Base-by-base conservation (phyloP, 2,329 filamentous ascomycete genomes). In the Gliomastix tumulicola region DNA sequence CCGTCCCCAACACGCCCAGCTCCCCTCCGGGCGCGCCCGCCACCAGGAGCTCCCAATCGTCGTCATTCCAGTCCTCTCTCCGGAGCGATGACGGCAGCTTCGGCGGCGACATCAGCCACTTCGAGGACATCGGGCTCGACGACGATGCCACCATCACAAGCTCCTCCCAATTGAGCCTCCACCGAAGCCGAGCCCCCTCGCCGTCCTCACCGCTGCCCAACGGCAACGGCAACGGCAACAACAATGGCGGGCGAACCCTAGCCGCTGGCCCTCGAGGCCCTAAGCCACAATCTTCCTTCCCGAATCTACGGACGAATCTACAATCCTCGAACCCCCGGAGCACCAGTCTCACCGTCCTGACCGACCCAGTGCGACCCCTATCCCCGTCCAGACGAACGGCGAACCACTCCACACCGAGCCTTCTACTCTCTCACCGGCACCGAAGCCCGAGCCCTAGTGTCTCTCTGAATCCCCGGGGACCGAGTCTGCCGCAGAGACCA, bases 81-180 rank as follows among this genome's bases (percentile, higher is more conserved):
- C 25, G 17, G n/a, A 83, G 81, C 50, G 83, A 88, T 50, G 84
- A 86, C 48, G 79, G 82, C 51, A 76, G 72, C 47, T 72, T 79
- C 35, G 66, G 85, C 32, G 72, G 79, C 36, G 86, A 94, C 53
- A 76, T 83, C 40, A 80, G 79, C 44, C 81, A 96, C 57, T 96
- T 96, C 51, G 90, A 97, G 57, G 90, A 96, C 46, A 95, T 96
- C 55, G 87, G 84, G 11, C 76, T 97, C 21, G 83, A 88, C 64
- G 46, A 44, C 21, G 82, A 41, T 56, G 39, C 59, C 56, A 73
- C 74, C 23, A 74, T 75, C 44, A 72, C 69, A 42, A 55, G 65
- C 25, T 65, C 63, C 8, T 68, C 63, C 25, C 58, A 66, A 22
- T 54, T 65, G 36, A 63, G 69, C 42, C 50, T 67, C 36, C 62